Evolutionary conservation across 2,329 filamentous ascomycete species (phyloP), one percentile per base, ranked within the genome.

Genomic region (Colletotrichum kahawae): DNA sequence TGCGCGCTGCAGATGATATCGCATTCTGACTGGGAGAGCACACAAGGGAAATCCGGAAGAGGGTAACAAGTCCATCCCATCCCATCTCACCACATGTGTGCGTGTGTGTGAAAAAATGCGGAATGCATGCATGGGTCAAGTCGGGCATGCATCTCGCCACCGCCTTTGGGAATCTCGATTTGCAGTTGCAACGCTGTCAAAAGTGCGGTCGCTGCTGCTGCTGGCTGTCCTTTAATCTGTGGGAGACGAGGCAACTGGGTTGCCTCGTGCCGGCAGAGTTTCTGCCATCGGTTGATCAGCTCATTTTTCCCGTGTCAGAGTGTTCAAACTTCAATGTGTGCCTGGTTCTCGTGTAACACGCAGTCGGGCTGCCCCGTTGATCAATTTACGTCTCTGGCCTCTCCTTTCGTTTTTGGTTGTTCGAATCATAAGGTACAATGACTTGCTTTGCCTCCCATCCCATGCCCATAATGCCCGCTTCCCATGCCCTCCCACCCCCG

Each of bases 1-100:
- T 18, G 51, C 60, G 67, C 51, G 71, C 71, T 74, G 71, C 71
- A 74, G 71, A 74, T 71, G 71, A 74, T 74, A 71, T 65, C 60
- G 67, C 33, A 24, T 48, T 43, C 48, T 60, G 34, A 43, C 34
- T 59, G 34, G 51, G 21, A 38, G 54, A 33, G 31, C 18, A n/a
- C 38, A 48, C 31, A 24, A 34, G 29, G 56, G 9, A 21, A 38
- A 38, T 36, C 31, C n/a, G 59, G 18, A 57, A 29, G 24, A 57
- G n/a, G 29, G 29, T 27, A 33, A 18, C n/a, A 38, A 64, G 13
- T 43, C 56, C 56, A 38, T 21, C 18, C 34, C 21, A 24, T 43
- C 33, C 34, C 38, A 60, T 60, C 66, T 59, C 64, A 68, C 34
- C 54, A 68, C 66, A 67, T 43, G 16, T n/a, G 21, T 7, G 34